Evolutionary conservation across 2,329 filamentous ascomycete species (phyloP).

Genomic region (Colletotrichum tropicale): DNA sequence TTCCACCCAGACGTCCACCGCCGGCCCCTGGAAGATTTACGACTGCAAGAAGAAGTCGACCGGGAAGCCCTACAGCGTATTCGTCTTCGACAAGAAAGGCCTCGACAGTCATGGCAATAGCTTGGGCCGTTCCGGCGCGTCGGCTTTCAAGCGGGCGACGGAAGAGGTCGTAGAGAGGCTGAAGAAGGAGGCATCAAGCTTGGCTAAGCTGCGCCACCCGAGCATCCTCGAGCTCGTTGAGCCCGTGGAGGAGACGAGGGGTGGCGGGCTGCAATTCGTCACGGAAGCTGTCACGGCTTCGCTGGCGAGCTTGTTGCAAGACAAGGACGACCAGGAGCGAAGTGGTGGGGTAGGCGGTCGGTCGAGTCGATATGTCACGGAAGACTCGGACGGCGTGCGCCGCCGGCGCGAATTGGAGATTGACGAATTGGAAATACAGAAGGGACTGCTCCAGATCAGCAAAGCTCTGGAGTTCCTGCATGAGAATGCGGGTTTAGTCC

Average conservation of each 20-base stretch:
- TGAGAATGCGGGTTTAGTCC: conserved; percentile 91
- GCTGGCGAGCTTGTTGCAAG: conserved; percentile 78
- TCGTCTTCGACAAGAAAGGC: conserved; percentile 90
- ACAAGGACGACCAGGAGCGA: conserved; percentile 88
- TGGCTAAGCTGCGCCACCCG: conserved; percentile 88
- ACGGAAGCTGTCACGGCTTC: conserved; percentile 91
- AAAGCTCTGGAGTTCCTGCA: conserved; percentile 96
- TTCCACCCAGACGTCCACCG: conserved; percentile 74
- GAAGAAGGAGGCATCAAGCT: conserved; percentile 87
- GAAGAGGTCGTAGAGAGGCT: conserved; percentile 92
- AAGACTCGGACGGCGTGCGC: conserved; percentile 75
- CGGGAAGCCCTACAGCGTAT: conserved; percentile 86
- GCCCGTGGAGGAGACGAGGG: conserved; percentile 92
- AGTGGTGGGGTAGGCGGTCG: conserved; percentile 71
- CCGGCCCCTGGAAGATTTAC: conserved; percentile 96
- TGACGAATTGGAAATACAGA: conserved; percentile 97
- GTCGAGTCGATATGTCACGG: conserved; percentile 79
- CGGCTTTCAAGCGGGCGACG: conserved; percentile 77
- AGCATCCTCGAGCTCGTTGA: conserved; percentile 92
- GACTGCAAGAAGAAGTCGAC: conserved; percentile 97
- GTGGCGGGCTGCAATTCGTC: conserved; percentile 91
- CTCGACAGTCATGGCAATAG: conserved; percentile 73
- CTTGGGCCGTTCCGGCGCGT: conserved; percentile 65
- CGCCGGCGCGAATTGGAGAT: conserved; percentile 86
- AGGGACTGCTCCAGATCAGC: conserved; percentile 89